Percentiles rank a stretch among this genome's conserved stretches.
phyloP scores from a whole-genome alignment of 2,329 filamentous ascomycete species.

The Colletotrichum limetticola region DNA sequence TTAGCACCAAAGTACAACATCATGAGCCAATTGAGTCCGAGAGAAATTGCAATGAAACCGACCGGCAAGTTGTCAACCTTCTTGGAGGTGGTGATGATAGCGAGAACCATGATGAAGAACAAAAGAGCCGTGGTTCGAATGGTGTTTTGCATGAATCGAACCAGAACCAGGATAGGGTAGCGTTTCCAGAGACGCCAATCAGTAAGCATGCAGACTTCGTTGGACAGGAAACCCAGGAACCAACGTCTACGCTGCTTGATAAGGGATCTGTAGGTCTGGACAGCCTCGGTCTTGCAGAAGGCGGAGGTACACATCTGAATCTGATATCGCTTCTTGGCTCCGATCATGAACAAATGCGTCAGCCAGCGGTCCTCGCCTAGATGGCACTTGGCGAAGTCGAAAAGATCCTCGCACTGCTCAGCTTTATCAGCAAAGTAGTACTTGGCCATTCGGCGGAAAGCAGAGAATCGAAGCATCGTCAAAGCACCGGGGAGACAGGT shows the following conservation, averaged over 20 bases:
- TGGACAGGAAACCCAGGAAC: constrained; percentile 98
- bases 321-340: constrained; percentile 90
- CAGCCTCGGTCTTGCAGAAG: constrained; percentile 98
- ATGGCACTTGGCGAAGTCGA: constrained; percentile 96
- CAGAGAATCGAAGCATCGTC: constrained; percentile 94
- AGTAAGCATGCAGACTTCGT: constrained; percentile 98
- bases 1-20: constrained; percentile 96
- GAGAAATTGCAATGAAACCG: constrained; percentile 91
- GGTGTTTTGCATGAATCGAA: constrained; percentile 95
- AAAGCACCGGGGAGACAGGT: constrained; percentile 96
- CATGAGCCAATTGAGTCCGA: constrained; percentile 92
- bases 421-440: constrained; percentile 99
- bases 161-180: constrained; percentile 86
- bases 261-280: constrained; percentile 85
- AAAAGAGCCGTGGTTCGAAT: constrained; percentile 93
- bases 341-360: constrained; percentile 99
- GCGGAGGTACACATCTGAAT: constrained; percentile 98
- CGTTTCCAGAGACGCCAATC: constrained; percentile 91
- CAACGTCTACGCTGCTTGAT: constrained; percentile 95
- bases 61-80: constrained; percentile 83
- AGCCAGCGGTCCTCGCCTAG: constrained; percentile 96
- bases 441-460: constrained; percentile 95
- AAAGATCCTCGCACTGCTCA: constrained; percentile 93
- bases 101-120: constrained; percentile 93
- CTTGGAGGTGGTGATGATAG: constrained; percentile 85